phyloP scores from a whole-genome alignment of 495 filamentous ascomycete species.

The Lophiotrema nucula region DNA sequence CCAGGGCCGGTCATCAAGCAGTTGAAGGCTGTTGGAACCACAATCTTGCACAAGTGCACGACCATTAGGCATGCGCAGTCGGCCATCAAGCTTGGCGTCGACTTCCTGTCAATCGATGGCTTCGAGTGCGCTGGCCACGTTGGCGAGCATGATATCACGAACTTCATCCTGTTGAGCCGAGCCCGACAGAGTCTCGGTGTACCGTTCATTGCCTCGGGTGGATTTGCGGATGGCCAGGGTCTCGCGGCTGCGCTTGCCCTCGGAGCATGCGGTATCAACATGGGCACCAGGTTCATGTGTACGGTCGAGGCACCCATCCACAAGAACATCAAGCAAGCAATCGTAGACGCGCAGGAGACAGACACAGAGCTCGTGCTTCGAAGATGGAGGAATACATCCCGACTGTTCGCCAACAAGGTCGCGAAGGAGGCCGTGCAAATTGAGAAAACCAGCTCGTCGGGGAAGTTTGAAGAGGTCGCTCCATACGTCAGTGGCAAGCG shows the following conservation, averaged over 20 bases:
- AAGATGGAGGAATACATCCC: conserved; percentile 88
- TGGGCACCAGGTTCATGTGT: conserved; percentile 93
- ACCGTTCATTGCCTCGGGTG: conserved; percentile 93
- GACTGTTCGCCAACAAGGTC: conserved; percentile 87
- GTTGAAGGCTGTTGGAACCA: conserved; percentile 75
- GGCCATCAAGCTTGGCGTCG: conserved; percentile 90
- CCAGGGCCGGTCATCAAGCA: conserved; percentile 87
- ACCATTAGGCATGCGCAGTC: conserved; percentile 91
- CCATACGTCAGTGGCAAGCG: conserved; percentile 89
- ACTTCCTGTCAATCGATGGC: conserved; percentile 94
- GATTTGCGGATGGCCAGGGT: conserved; percentile 93
- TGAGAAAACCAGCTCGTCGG: conserved; percentile 79
- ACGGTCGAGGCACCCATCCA: conserved; percentile 92
- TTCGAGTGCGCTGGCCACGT: conserved; percentile 98
- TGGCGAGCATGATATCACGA: conserved; percentile 94
- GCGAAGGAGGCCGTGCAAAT: conserved; percentile 75
- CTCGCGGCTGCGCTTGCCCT: conserved; percentile 88
- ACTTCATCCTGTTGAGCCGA: conserved; percentile 87
- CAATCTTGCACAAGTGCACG: conserved; percentile 95
- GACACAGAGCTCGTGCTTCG: conserved; percentile 87
- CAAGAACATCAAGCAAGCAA: conserved; percentile 86
- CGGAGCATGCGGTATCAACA: conserved; percentile 93
- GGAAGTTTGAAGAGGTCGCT: conserved; percentile 88
- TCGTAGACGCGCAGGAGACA: conserved; percentile 82
- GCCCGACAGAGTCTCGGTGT: conserved; percentile 81